phyloP scores from a whole-genome alignment of 352 stramenopile species.

The Pythium guiyangense region DNA sequence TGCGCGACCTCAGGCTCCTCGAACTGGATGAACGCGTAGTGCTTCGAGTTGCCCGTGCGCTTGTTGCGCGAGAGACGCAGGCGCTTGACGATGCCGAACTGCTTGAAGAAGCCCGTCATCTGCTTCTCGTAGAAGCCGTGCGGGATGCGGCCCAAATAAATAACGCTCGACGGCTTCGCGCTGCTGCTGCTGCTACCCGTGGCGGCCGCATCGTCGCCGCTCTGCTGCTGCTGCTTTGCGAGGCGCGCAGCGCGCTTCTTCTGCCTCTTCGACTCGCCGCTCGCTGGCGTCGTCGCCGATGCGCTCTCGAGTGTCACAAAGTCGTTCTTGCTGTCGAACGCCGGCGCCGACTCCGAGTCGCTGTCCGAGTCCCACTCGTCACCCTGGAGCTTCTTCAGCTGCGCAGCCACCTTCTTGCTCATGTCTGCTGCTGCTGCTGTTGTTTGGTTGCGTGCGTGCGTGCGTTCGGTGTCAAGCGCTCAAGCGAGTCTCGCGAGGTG shows the following conservation, averaged over 20 bases:
- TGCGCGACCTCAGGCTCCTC: conserved; percentile 88
- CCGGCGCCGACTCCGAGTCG: conserved; percentile 37
- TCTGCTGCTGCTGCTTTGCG: conserved; percentile 29
- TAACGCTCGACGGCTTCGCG: conserved; percentile 75
- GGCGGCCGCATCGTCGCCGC: conserved; percentile 14
- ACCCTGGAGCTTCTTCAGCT: conserved; percentile 78
- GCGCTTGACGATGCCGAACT: conserved; percentile 93
- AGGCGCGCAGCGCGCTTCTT: conserved; percentile 33
- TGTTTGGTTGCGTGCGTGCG: neutral
- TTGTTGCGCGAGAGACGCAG: conserved; percentile 94
- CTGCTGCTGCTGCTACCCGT: conserved; percentile 16
- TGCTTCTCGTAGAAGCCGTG: conserved; percentile 96
- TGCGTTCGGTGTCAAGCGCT: neutral
- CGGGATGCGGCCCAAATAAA: conserved; percentile 96
- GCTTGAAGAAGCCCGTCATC: conserved; percentile 93
- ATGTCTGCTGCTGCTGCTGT: conserved; percentile 15
- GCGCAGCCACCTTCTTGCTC: conserved; percentile 72
- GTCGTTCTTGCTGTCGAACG: conserved; percentile 45
- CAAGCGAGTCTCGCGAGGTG: neutral
- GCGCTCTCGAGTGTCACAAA: conserved; percentile 43
- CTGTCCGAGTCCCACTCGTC: conserved; percentile 86
- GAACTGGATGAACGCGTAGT: conserved; percentile 97
- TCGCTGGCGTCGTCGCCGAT: neutral
- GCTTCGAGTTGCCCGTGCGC: conserved; percentile 92
- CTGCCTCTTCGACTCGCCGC: conserved; percentile 28